Percentiles rank a stretch among this genome's conserved stretches.
phyloP scores from a whole-genome alignment of 116 monocot genomes.

The Posidonia oceanica region DNA sequence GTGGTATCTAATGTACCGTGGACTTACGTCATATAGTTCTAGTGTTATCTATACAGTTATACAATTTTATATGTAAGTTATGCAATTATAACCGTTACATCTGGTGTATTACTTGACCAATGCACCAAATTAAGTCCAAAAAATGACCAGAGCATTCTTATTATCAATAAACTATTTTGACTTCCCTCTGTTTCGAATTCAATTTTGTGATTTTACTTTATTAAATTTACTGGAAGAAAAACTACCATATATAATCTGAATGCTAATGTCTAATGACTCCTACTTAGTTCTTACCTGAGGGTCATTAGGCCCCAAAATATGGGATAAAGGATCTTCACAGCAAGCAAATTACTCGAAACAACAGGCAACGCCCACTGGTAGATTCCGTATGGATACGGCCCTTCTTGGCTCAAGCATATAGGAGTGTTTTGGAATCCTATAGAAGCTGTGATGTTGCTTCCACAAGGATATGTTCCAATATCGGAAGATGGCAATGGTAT shows the following conservation, averaged over 20 bases:
- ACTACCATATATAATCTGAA: not conserved
- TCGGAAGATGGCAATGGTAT: conserved; percentile 10
- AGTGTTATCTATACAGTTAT: no score
- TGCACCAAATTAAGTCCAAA: not conserved
- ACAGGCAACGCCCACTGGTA: conserved; percentile 61
- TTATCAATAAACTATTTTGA: not conserved
- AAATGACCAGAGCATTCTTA: not conserved
- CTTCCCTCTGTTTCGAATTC: not conserved
- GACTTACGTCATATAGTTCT: no score
- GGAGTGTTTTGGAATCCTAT: conserved; percentile 10
- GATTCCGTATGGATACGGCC: conserved; percentile 56
- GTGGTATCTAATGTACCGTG: no score
- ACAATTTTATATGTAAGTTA: no score
- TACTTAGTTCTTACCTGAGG: conserved; percentile 38
- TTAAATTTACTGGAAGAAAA: no score
- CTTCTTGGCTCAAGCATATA: conserved; percentile 35
- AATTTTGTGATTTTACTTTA: no score
- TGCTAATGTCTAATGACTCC: not conserved
- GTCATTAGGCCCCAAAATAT: conserved; percentile 94
- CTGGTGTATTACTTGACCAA: not conserved
- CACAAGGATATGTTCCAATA: conserved; percentile 14
- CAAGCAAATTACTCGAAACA: conserved; percentile 55
- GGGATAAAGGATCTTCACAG: conserved; percentile 78
- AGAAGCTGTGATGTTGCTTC: conserved; percentile 9
- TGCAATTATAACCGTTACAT: no score